Evolutionary conservation across 2,329 filamentous ascomycete genomes (phyloP), one percentile per base, ranked within the genome.

Genomic region (Pseudogymnoascus sp.): DNA sequence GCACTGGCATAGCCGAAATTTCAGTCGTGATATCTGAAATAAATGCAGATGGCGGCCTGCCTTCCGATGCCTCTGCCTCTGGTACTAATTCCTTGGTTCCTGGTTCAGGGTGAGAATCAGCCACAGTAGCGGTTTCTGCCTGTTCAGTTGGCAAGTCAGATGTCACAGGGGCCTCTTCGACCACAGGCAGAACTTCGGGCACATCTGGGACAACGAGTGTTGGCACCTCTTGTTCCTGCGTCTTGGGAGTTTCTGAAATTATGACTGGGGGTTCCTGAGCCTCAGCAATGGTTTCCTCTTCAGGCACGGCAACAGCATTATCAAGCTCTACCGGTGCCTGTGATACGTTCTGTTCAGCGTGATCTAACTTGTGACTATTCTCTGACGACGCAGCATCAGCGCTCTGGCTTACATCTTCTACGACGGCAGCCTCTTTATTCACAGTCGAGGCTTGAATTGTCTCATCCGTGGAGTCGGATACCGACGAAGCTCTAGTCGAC

Each of bases 391-490:
- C 5, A 4, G 28, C 2, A 55, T 55, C 49, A 55, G 16, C 49
- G 22, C 28, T 33, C 7, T 55, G 9, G 49, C n/a, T 35, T 12
- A 22, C 28, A 55, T 55, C 49, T 14, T 55, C 49, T 28, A 55
- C 28, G 9, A 4, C 9, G 2, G 28, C 8, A 33, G 16, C 19
- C 28, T 60, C 60, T 30, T 69, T 69, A 3, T 36, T 16, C 22
- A 22, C 61, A 11, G 35, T 60, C 16, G 58, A 58, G 52, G 73
- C 74, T 49, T 79, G 77, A 1, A 83, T 72, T 4, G 84, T 86
- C 69, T 85, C 83, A 63, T 86, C 81, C 1, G 84, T 86, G 1
- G 81, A 83, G 64, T 86, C 85, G 5, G 84, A 87, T 8, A 87
- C 70, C 0, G 85, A 87, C 0, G 84, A 87, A 3, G 85, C 84